A percentile compares a stretch with the other conserved stretches of the same genome.
phyloP scores from a whole-genome alignment of 371 early-diverging fungal species.

The Mucor velutinosus region DNA sequence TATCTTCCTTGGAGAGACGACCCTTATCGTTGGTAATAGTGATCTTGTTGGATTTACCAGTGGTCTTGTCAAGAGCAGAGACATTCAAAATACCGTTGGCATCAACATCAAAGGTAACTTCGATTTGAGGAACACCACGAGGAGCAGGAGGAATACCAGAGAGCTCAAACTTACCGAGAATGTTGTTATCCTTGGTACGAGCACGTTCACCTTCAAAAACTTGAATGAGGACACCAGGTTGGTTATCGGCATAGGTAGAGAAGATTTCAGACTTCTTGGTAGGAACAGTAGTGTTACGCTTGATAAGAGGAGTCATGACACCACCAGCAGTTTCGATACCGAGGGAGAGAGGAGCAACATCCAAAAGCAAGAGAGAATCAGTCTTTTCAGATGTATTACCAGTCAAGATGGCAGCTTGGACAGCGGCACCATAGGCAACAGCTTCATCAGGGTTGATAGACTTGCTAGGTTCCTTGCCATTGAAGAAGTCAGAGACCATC shows the following conservation, averaged over 20 bases:
- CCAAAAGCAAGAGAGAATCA: slow-evolving; percentile 75
- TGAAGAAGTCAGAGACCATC: slow-evolving; percentile 93
- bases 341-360: slow-evolving; percentile 87
- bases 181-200: slow-evolving; percentile 87
- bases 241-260: slow-evolving; percentile 93
- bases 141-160: slow-evolving; percentile 86
- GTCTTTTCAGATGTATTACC: slow-evolving; percentile 55
- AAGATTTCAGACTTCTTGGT: slow-evolving; percentile 86
- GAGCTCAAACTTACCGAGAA: slow-evolving; percentile 87
- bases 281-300: slow-evolving; percentile 89
- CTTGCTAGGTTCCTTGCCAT: slow-evolving; percentile 93
- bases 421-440: slow-evolving; percentile 97
- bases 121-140: slow-evolving; percentile 88
- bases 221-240: slow-evolving; percentile 87
- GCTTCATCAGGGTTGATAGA: slow-evolving; percentile 97
- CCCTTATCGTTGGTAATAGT: slow-evolving; percentile 94
- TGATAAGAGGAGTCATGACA: slow-evolving; percentile 70
- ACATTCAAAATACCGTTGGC: slow-evolving; percentile 94
- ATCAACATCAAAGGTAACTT: slow-evolving; percentile 91
- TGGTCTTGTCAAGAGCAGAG: slow-evolving; percentile 89
- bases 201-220: slow-evolving; percentile 92
- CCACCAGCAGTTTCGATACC: slow-evolving; percentile 94
- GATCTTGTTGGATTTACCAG: slow-evolving; percentile 75
- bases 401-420: slow-evolving; percentile 88
- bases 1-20: slow-evolving; percentile 82